These are phyloP conservation scores for Geum urbanum DNA, from an alignment of 306 rosid genomes.

Conservation along the genomic window DNA sequence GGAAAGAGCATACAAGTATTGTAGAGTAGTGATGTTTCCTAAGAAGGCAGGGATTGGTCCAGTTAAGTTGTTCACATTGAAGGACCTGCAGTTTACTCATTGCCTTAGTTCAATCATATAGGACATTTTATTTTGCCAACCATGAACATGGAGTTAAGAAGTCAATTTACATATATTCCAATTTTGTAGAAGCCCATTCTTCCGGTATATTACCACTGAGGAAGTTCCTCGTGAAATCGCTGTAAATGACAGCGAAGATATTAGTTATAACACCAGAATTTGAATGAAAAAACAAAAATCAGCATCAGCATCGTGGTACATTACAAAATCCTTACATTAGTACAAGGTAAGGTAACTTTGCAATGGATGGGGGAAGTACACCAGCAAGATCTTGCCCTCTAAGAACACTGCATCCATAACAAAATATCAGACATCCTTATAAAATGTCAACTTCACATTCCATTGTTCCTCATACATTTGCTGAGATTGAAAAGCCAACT, in stretches of 20 bases:
- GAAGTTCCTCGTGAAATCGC: conserved; percentile 17
- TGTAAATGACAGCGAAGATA: background rate
- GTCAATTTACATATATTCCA: conserved; percentile 12
- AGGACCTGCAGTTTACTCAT: conserved; percentile 11
- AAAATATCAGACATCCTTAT: background rate
- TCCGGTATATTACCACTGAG: conserved; percentile 19
- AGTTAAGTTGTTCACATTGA: conserved; percentile 24
- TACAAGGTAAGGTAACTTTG: conserved; percentile 15
- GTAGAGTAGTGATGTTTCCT: conserved; percentile 23
- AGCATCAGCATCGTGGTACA: background rate
- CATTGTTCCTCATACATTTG: background rate
- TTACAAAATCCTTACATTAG: background rate
- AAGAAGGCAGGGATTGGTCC: conserved; percentile 25
- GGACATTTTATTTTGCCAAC: background rate
- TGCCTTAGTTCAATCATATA: background rate
- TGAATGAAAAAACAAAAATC: background rate
- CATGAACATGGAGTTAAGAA: background rate
- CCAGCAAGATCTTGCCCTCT: conserved; percentile 20
- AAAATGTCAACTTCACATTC: background rate
- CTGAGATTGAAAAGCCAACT: background rate
- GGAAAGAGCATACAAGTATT: conserved; percentile 2
- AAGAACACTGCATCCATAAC: background rate
- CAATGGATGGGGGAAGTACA: conserved; percentile 13
- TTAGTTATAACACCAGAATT: background rate
- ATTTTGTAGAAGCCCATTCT: conserved; percentile 11